Evolutionary conservation across 192 early-diverging fungal species (phyloP), one percentile per base, ranked within the genome.

Genomic region (Chytriomyces confervae): DNA sequence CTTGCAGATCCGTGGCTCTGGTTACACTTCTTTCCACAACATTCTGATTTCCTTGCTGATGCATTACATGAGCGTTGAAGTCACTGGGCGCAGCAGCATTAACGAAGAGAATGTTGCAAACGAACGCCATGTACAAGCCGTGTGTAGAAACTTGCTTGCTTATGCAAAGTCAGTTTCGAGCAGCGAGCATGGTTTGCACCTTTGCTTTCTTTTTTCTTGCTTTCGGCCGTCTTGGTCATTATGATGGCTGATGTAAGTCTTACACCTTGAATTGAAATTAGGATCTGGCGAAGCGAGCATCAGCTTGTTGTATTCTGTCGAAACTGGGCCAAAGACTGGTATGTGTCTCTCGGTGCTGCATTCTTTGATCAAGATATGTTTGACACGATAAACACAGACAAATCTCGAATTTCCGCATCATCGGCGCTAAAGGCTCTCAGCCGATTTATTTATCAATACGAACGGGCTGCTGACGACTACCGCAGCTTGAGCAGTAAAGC

Each of bases 111-210:
- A 43, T 66, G 79, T 64, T 71, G 78, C 48, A 8, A 36, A 24
- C 1, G 80, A 81, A 61, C 68, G 76, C n/a, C 65, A 88, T 57
- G 80, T 83, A 10, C 77, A 78, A 50, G 79, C 84, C 36, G 83
- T 89, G 47, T 88, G 85, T 62, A 78, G 86, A 49, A 89, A 89
- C 73, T 69, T 91, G 45, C 63, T 91, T 51, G 83, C 86, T 6
- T 91, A 90, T 69, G 84, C 85, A 47, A 84, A 86, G 47, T 72
- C 77, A 61, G 77, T 80, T 45, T 84, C 88, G 0, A 76, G 69
- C 16, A 5, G 10, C 7, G 64, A 70, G 27, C 51, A 68, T 68
- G 20, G 75, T 77, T 57, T 57, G 53, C 13, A 5, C 2, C 53
- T 57, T 57, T 57, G 53, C 20, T 13, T 13, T 20, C 20, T n/a